Conservation (phyloP, 148 eudicot genomes). For the Chenopodium formosanum region DNA sequence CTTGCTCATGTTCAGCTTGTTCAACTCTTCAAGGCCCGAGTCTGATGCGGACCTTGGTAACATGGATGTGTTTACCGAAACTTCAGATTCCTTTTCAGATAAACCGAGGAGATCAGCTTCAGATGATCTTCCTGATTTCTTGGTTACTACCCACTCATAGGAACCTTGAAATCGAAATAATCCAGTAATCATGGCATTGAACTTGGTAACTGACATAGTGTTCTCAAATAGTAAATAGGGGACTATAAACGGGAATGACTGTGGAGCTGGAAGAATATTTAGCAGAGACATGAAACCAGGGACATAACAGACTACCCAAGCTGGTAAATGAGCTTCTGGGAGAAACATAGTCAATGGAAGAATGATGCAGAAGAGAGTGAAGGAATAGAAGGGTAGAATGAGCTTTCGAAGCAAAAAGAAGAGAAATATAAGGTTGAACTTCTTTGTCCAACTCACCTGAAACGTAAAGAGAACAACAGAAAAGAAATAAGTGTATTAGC, state of each 20-base stretch:
- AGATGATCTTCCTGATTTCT: slow-evolving; percentile 86
- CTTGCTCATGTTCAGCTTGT: slow-evolving; percentile 46
- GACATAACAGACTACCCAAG: slow-evolving; percentile 88
- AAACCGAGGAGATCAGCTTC: slow-evolving; percentile 71
- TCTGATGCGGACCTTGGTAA: slow-evolving; percentile 63
- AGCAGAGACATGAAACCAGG: slow-evolving; percentile 84
- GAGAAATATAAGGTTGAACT: slow-evolving; percentile 70
- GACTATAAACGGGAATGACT: slow-evolving; percentile 80
- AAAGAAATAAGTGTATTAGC: neutral
- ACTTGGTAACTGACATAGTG: slow-evolving; percentile 94
- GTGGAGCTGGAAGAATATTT: slow-evolving; percentile 85
- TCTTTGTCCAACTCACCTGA: slow-evolving; percentile 82
- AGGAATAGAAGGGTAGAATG: slow-evolving; percentile 85
- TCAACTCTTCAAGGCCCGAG: slow-evolving; percentile 71
- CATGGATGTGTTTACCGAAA: slow-evolving; percentile 22
- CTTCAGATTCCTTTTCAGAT: slow-evolving; percentile 54
- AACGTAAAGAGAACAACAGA: slow-evolving; percentile 26
- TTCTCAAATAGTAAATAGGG: slow-evolving; percentile 84
- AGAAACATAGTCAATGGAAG: slow-evolving; percentile 92
- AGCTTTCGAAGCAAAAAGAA: slow-evolving; percentile 92
- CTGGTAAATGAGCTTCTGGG: slow-evolving; percentile 85
- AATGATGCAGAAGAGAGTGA: slow-evolving; percentile 90
- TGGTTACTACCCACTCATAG: slow-evolving; percentile 91
- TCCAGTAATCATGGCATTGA: slow-evolving; percentile 94
- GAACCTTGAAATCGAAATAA: slow-evolving; percentile 69